Percentiles rank a stretch among this genome's conserved stretches.
Evolutionary conservation across 2,329 filamentous ascomycete genomes (phyloP).

Genomic region (Fusarium citri): DNA sequence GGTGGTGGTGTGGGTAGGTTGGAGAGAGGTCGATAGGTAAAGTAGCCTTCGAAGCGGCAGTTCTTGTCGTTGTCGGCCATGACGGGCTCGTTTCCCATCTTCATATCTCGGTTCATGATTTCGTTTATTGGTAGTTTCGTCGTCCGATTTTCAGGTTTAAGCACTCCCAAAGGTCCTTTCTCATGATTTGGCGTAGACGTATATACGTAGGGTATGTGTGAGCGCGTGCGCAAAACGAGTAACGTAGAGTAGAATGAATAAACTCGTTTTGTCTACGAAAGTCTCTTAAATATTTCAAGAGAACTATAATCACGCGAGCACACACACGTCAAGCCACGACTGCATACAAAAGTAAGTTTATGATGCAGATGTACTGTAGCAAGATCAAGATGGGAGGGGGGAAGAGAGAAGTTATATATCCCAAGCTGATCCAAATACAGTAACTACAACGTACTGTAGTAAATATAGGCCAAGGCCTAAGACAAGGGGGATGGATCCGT

Average conservation of each 20-base stretch:
- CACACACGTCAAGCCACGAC: conserved; percentile 38
- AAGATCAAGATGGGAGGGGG: conserved; percentile 29
- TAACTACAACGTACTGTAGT: conserved; percentile 16
- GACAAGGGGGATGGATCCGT: conserved; percentile 38
- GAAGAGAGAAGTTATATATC: conserved; percentile 44
- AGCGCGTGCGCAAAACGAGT: conserved; percentile 13
- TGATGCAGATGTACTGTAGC: conserved; percentile 25
- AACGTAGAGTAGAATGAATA: conserved; percentile 3
- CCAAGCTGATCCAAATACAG: conserved; percentile 33
- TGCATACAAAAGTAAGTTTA: conserved; percentile 30
- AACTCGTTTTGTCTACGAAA: conserved; percentile 41
- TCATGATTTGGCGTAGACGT: conserved; percentile 41
- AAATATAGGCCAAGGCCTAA: conserved; percentile 39
- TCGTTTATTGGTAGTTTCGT: conserved; percentile 27
- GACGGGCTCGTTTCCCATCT: conserved; percentile 25
- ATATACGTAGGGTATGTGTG: conserved; percentile 20
- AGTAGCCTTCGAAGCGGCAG: conserved; percentile 59
- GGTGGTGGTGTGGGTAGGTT: conserved; percentile 75
- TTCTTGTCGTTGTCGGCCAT: conserved; percentile 33
- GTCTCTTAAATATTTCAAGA: conserved; percentile 26
- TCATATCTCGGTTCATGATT: conserved; percentile 42
- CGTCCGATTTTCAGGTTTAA: conserved; percentile 40
- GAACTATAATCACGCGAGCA: conserved; percentile 45
- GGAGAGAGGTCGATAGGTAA: conserved; percentile 75
- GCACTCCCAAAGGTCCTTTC: conserved; percentile 32